Percentiles rank a stretch among this genome's conserved stretches.
Conservation (phyloP, 116 monocot genomes). For the Cymodocea nodosa region DNA sequence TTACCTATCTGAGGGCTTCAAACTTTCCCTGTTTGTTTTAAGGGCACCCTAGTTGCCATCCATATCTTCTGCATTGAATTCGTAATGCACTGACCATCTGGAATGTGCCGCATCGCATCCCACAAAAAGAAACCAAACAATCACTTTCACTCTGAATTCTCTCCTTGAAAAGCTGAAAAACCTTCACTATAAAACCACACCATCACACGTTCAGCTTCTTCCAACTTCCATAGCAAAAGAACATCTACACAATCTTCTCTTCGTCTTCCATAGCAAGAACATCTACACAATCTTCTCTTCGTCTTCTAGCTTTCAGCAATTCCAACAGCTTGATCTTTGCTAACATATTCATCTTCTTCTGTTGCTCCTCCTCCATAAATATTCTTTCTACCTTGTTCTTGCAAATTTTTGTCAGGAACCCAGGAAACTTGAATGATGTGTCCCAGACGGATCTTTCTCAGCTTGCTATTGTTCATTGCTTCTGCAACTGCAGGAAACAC, state of each 20-base stretch:
- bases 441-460: not conserved
- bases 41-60: not conserved
- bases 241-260: not conserved
- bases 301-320: not conserved
- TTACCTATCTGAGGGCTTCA: not conserved
- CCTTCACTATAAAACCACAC: too few relatives aligned
- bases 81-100: too few relatives aligned
- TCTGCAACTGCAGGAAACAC: not conserved
- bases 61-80: too few relatives aligned
- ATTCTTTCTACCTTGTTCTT: not conserved
- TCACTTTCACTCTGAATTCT: too few relatives aligned
- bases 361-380: not conserved
- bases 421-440: not conserved
- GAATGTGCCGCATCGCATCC: too few relatives aligned
- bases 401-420: not conserved
- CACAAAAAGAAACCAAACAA: too few relatives aligned
- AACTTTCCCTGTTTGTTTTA: constrained; percentile 2
- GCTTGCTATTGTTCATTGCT: not conserved
- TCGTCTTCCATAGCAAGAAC: not conserved
- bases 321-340: too few relatives aligned
- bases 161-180: too few relatives aligned
- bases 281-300: not conserved
- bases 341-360: not conserved
- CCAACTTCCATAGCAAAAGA: not conserved
- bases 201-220: not conserved